Conservation (phyloP, 2,329 filamentous ascomycete species). For the Neopestalotiopsis rosae region DNA sequence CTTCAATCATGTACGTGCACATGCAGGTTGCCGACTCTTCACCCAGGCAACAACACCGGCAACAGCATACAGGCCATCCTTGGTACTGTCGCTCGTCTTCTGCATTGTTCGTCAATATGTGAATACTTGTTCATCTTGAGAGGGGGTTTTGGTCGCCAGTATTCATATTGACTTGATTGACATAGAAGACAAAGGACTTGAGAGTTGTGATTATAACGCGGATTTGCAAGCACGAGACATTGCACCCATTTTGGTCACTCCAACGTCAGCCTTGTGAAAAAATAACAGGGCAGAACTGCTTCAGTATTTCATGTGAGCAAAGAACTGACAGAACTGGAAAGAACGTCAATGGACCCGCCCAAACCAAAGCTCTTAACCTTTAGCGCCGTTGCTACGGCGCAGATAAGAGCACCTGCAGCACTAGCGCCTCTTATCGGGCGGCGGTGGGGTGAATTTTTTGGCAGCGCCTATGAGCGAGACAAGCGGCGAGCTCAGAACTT, state of each 20-base stretch:
- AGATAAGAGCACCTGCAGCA: slow-evolving; percentile 15
- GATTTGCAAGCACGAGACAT: no score
- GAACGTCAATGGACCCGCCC: background rate
- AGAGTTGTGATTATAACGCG: no score
- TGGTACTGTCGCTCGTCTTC: background rate
- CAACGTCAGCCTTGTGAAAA: no score
- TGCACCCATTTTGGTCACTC: no score
- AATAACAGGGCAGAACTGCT: background rate
- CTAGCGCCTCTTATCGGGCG: slow-evolving; percentile 17
- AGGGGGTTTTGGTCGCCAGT: background rate
- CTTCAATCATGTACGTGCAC: no score
- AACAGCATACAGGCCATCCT: background rate
- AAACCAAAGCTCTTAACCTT: background rate
- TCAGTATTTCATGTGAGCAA: background rate
- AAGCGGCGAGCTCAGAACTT: slow-evolving; percentile 15
- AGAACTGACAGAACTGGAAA: background rate
- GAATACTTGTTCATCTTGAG: background rate
- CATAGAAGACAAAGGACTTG: no score
- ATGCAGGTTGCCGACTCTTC: no score
- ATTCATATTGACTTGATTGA: background rate
- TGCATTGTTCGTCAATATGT: background rate
- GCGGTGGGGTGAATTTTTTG: slow-evolving; percentile 17
- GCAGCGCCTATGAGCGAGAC: background rate
- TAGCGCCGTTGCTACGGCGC: slow-evolving; percentile 12
- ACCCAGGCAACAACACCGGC: background rate